Base-by-base conservation (phyloP, 345 rosid genomes). In the Brassica juncea region DNA sequence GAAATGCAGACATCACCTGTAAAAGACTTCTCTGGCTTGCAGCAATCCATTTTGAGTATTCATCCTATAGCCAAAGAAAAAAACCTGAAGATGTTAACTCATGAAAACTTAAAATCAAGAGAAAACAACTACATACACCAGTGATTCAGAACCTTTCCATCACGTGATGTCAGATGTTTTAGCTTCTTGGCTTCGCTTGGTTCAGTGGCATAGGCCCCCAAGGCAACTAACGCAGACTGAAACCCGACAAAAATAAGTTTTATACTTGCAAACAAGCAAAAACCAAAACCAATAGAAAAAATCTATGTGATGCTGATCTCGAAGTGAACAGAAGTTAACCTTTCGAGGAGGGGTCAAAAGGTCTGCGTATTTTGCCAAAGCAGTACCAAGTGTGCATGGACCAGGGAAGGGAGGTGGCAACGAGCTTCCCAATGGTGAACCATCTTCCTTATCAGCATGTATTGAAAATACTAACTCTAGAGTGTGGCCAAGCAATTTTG, bases 1-100 rank as follows among this genome's bases (percentile, higher is more conserved):
- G 93, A 78, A 94, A 94, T 77, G 86, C 90, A 64, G 89, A 87
- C 99, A 95, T 88, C 55, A 95, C 94, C 86, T 95, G 98, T 77
- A 91, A 93, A 68, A 95, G 94, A 81, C 98, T 95, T 87, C 96
- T 92, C 84, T 91, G 98, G 80, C 86, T 86, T 69, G 89, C 87
- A 66, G 87, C 91, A 69, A 95, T 79, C 99, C 96, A 95, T 70
- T 93, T 89, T 61, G 98, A 77, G 81, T 95, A 93, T 74, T 93
- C 97, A 80, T 93, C 96, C 99, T 95, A 86, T 30, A 34, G 27
- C 31, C 21, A 12, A 57, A 32, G 7, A 28, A 27, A 6, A 7
- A 28, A n/a, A 7, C 47, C 31, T 25, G 6, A 66, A 11, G 44
- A 25, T 27, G 28, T 63, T 64, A 74, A 63, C 69, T 32, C 6